Base-by-base conservation (phyloP, 345 rosid genomes). In the Citrus cavaleriei region DNA sequence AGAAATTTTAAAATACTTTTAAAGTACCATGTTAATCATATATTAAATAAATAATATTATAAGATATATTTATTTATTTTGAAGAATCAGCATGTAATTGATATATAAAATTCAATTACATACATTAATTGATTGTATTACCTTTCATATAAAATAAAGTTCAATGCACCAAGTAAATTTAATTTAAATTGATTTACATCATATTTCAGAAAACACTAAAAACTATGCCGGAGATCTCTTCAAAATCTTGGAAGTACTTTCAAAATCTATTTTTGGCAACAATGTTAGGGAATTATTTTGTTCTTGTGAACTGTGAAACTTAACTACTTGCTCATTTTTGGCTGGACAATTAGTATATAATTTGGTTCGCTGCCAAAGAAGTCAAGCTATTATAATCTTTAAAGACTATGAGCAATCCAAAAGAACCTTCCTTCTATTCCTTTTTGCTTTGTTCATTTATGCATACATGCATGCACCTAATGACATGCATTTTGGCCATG, bases 71-170 rank as follows among this genome's bases (percentile, higher is more conserved):
- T 2, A 10, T 42, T 42, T 10, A 10, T 42, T 42, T 42, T 42
- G 0, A 42, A 42, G 13, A 42, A 10, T 42, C 1, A 10, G 2
- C 4, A 2, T 42, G 14, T 0, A 10, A 10, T 42, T 42, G 4
- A 10, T 42, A 10, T 0, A 42, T 42, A 42, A 10, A 42, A 42
- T 42, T 42, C 0, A 10, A 42, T 10, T 42, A 42, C 3, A 32
- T 32, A 42, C 0, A 12, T 42, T 2, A 12, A 12, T 2, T 42
- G 0, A 3, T 10, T 42, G 0, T 40, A 9, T 40, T 40, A 10
- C 0, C 0, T 40, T 9, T 10, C 0, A 40, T 10, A 0, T 40
- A 10, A 10, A 40, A 40, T 0, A 10, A 40, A 40, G 3, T 40
- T 10, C 13, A 40, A 0, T 9, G 46, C 14, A 3, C 0, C 4